Evolutionary conservation across 2,329 filamentous ascomycete genomes (phyloP), one percentile per base, ranked within the genome.

Genomic region (Helicocarpus griseus): DNA sequence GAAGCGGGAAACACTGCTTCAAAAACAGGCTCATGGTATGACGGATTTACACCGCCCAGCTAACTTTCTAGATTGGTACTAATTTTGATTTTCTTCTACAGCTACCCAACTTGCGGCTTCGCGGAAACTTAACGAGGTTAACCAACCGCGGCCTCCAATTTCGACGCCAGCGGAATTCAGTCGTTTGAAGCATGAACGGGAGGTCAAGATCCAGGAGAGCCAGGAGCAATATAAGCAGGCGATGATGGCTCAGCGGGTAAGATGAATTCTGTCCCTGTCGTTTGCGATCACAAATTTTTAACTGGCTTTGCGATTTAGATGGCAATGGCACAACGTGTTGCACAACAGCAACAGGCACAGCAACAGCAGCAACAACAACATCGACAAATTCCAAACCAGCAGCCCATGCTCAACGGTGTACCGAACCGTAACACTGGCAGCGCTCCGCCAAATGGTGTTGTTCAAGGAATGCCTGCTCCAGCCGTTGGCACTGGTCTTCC

Each of bases 151-250:
- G 57, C 73, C 69, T 36, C 76, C 74, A 14, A 77, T 79, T 48
- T 78, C 89, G 63, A 95, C 90, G 0, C 93, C 93, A 0, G 81
- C 87, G 60, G 89, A 97, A 58, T 95, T 96, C 65, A 96, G 90
- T 63, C 78, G 87, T 49, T 77, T 96, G 63, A 89, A 93, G 60
- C 85, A 86, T 71, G 91, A 97, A 63, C 82, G 88, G 41, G 91
- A 97, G 60, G 77, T 90, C 63, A 80, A 82, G 62, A 62, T 78
- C 50, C 72, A 75, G 52, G 78, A 81, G 65, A 72, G 74, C 53
- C 73, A 78, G 60, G 73, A 79, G 62, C 73, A 78, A 54, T 79
- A 81, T 60, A 79, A 85, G 52, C 78, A 81, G 61, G 82, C 86
- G 64, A 77, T 86, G 63, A 69, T 79, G 55, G 72, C 74, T 51